Percentiles rank a stretch among this genome's conserved stretches.
phyloP scores from a whole-genome alignment of 1,139 yeast species.

The Arxiozyma heterogenica region DNA sequence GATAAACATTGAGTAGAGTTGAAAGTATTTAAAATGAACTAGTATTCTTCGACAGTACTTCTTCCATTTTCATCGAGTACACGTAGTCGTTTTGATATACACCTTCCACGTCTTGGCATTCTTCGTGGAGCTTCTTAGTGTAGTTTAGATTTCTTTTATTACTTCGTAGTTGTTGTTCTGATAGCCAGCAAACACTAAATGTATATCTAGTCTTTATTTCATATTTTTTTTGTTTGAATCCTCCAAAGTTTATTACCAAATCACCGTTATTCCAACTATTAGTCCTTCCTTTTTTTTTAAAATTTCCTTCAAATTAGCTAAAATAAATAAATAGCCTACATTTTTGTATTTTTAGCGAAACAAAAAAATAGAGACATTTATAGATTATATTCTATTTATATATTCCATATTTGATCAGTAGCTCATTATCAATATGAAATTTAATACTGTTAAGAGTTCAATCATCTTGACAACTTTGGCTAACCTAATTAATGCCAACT shows the following conservation, averaged over 20 bases:
- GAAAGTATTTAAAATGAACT: not conserved
- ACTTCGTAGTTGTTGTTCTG: too few relatives aligned
- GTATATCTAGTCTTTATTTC: not conserved
- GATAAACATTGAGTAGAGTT: too few relatives aligned
- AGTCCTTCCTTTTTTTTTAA: not conserved
- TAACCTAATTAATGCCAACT: slow-evolving; percentile 30
- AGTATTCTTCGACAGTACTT: too few relatives aligned
- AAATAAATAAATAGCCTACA: not conserved
- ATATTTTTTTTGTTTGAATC: not conserved
- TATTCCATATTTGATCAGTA: not conserved
- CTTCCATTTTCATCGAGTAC: too few relatives aligned
- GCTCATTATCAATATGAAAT: slow-evolving; percentile 7
- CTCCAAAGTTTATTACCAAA: not conserved
- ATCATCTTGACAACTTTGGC: slow-evolving; percentile 17
- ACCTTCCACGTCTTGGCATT: too few relatives aligned
- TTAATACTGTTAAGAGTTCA: slow-evolving; percentile 13
- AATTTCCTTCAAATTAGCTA: too few relatives aligned
- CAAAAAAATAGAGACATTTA: not conserved
- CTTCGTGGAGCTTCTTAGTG: too few relatives aligned
- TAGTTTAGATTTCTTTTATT: too few relatives aligned
- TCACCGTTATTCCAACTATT: slow-evolving; percentile 1
- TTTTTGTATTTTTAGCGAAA: not conserved
- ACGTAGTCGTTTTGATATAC: too few relatives aligned
- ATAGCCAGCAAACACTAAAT: too few relatives aligned
- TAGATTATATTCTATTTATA: not conserved